Percentiles rank a stretch among this genome's conserved stretches.
These are phyloP conservation scores for Dictyostelium gargantuum DNA, from an alignment of 208 protist species.

Conservation along the genomic window DNA sequence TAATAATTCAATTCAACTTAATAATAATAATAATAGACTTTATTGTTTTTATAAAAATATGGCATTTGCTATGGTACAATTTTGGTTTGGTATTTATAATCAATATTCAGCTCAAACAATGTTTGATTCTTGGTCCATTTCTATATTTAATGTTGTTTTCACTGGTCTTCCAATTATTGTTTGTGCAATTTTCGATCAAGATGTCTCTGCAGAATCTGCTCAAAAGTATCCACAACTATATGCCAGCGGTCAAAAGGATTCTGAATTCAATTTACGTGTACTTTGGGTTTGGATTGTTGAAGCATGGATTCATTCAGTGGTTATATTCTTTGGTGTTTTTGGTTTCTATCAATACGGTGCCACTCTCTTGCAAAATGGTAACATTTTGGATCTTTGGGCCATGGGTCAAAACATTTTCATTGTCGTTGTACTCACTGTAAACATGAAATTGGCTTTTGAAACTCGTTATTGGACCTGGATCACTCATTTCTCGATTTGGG, in stretches of 20 bases:
- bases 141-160: constrained; percentile 88
- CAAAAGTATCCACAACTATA: constrained; percentile 77
- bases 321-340: constrained; percentile 78
- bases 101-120: constrained; percentile 89
- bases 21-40: too few relatives aligned
- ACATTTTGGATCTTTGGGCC: constrained; percentile 69
- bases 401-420: constrained; percentile 58
- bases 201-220: constrained; percentile 70
- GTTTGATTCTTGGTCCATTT: constrained; percentile 68
- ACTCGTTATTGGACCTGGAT: constrained; percentile 80
- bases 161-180: constrained; percentile 87
- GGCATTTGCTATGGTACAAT: constrained; percentile 88
- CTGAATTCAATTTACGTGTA: constrained; percentile 60
- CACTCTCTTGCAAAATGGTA: constrained; percentile 45
- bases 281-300: constrained; percentile 73
- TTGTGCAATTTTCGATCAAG: constrained; percentile 87
- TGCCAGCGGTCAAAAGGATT: constrained; percentile 59
- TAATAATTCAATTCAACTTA: too few relatives aligned
- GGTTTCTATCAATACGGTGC: constrained; percentile 43
- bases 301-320: constrained; percentile 70
- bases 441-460: constrained; percentile 69
- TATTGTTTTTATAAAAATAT: constrained; percentile 99
- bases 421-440: constrained; percentile 60
- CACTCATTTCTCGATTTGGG: constrained; percentile 77
- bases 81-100: constrained; percentile 91